These are phyloP conservation scores for Termitomyces titanicus DNA, from an alignment of 768 basidiomycete species.

Conservation along the genomic window DNA sequence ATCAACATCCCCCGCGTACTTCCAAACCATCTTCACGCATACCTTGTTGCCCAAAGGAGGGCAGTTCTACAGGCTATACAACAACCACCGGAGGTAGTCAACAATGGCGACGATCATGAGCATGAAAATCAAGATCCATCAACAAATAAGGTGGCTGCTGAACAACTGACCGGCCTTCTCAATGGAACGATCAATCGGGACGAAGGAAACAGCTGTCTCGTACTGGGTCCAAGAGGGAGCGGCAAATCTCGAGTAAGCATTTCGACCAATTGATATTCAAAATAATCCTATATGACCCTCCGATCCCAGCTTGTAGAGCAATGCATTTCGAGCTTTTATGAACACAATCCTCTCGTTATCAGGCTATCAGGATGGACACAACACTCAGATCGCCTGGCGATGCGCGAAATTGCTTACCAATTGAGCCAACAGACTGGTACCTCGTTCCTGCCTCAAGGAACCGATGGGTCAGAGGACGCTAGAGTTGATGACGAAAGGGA, in stretches of 20 bases:
- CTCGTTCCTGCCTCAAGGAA: constrained; percentile 42
- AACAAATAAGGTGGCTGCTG: constrained; percentile 48
- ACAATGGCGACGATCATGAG: constrained; percentile 8
- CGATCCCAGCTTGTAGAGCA: constrained; percentile 53
- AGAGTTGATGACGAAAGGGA: constrained; percentile 23
- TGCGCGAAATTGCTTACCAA: constrained; percentile 89
- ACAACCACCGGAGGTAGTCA: constrained; percentile 9
- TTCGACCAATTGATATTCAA: not conserved
- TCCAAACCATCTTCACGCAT: constrained; percentile 40
- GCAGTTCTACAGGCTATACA: constrained; percentile 48
- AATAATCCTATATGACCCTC: constrained; percentile 2
- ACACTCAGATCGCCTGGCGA: constrained; percentile 81
- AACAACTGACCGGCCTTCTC: constrained; percentile 62
- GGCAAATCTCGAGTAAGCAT: constrained; percentile 76
- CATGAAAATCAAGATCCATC: constrained; percentile 28
- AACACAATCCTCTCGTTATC: constrained; percentile 60
- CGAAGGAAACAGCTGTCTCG: constrained; percentile 91
- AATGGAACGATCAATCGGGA: constrained; percentile 71
- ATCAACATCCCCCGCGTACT: constrained; percentile 24
- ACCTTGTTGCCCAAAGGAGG: constrained; percentile 54
- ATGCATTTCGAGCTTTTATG: constrained; percentile 44
- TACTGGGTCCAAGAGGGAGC: constrained; percentile 81
- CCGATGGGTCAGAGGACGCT: constrained; percentile 27
- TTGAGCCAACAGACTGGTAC: constrained; percentile 73
- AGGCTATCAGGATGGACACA: constrained; percentile 86